Evolutionary conservation across 148 eudicot genomes (phyloP).

Genomic region (Nyssa sinensis): DNA sequence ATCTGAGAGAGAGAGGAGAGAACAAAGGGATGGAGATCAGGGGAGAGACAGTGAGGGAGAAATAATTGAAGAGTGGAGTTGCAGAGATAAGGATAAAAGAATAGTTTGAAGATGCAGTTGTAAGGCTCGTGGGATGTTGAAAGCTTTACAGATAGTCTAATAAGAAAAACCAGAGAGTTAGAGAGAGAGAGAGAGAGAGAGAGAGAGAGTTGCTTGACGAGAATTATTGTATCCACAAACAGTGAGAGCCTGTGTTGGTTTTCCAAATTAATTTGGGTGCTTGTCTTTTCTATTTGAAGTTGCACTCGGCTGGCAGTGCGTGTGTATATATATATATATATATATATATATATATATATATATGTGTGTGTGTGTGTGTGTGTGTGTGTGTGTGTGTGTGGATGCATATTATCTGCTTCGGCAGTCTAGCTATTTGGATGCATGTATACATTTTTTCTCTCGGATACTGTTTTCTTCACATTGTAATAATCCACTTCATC

Average conservation of each 20-base stretch:
- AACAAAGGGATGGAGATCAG: neutral
- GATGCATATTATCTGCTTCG: no score
- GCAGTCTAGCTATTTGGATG: conserved; percentile 1
- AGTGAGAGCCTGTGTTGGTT: no score
- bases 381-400: no score
- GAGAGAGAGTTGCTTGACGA: neutral
- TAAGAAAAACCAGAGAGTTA: neutral
- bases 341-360: no score
- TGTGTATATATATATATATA: no score
- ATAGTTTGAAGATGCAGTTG: conserved; percentile 4
- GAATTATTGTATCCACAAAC: neutral
- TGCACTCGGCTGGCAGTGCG: no score
- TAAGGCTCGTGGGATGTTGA: conserved; percentile 28
- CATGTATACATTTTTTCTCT: neutral
- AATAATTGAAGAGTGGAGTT: neutral
- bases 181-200: conserved; percentile 8
- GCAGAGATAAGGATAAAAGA: neutral
- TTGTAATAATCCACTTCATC: neutral
- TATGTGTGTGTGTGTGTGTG: no score
- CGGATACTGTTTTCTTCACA: conserved; percentile 6
- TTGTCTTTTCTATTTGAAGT: neutral
- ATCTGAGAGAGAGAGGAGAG: neutral
- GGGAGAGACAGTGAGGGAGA: conserved; percentile 9
- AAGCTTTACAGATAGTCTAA: conserved; percentile 15
- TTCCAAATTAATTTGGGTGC: neutral